A percentile compares a stretch with the other conserved stretches of the same genome.
Evolutionary conservation across 331 rosid genomes (phyloP).

Genomic region (Telfairia occidentalis): DNA sequence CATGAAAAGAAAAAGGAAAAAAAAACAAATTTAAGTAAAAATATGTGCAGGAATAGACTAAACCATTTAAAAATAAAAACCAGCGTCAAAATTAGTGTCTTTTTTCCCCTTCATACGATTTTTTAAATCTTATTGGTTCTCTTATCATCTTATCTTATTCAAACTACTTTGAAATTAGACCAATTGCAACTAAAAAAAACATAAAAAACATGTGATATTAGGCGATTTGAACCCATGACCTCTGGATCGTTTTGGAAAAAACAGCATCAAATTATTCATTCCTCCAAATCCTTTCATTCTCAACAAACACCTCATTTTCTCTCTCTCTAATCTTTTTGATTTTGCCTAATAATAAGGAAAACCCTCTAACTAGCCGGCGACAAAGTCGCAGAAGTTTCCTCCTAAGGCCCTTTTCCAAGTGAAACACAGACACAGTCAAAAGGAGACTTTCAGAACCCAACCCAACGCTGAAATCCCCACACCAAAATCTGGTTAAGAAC

Average conservation of each 20-base stretch:
- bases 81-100: background rate
- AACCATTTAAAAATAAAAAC: background rate
- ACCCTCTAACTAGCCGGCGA: background rate
- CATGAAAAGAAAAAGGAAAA: background rate
- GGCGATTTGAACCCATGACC: too few species aligned
- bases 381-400: background rate
- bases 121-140: background rate
- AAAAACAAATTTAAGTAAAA: background rate
- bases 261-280: background rate
- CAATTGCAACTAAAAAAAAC: background rate
- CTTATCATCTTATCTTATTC: background rate
- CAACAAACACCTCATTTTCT: background rate
- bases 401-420: background rate
- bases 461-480: background rate
- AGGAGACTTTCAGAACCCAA: background rate
- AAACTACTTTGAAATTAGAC: background rate
- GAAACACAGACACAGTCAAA: background rate
- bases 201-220: too few species aligned
- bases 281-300: background rate
- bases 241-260: too few species aligned
- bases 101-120: background rate
- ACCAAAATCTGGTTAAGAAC: background rate
- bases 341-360: background rate
- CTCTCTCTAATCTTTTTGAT: background rate
- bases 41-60: background rate